Base-by-base conservation (phyloP, 139 green algal species). In the Chlorella sorokiniana region DNA sequence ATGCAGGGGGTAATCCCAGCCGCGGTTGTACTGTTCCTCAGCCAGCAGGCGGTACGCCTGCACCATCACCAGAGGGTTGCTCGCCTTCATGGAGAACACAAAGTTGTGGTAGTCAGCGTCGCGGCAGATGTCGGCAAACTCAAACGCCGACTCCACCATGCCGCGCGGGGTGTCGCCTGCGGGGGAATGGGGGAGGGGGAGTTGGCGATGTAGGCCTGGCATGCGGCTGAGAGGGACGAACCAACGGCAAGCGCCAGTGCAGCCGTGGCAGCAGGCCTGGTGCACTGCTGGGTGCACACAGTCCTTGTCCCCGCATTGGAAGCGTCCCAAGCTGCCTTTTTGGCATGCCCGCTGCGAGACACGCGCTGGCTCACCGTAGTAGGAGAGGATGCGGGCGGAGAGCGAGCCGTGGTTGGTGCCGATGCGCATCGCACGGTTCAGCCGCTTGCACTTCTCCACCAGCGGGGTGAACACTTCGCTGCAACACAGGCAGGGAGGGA, bases 51-150 rank as follows among this genome's bases (percentile, higher is more conserved):
- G 92, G 90, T 99, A 99, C 7, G 96, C 96, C 83, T 90, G 81
- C 41, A 98, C 95, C 96, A 99, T 99, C 68, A 99, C 95, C 78
- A 98, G 86, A 1, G 96, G 95, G 89, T 99, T 99, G 86, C 89
- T 94, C 23, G 94, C 96, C 93, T 99, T 99, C 96, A 99, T 99
- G 84, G 89, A 96, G 91, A 99, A 99, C 48, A 99, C 69, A 75
- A 99, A 99, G 91, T 99, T 99, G 91, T 99, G 96, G 93, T 97
- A 99, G 92, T 99, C 96, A 38, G 93, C 80, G 87, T 98, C 96
- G 83, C 96, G 91, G 90, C 95, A 98, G 79, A 99, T 95, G 63
- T 97, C 91, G 8, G 96, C 95, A 89, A 98, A 99, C 90, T 99
- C 96, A 81, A 98, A 98, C 1, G 96, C 96, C 1, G 83, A 94